phyloP scores from a whole-genome alignment of 2,329 filamentous ascomycete species.

The Fusarium nygamai region DNA sequence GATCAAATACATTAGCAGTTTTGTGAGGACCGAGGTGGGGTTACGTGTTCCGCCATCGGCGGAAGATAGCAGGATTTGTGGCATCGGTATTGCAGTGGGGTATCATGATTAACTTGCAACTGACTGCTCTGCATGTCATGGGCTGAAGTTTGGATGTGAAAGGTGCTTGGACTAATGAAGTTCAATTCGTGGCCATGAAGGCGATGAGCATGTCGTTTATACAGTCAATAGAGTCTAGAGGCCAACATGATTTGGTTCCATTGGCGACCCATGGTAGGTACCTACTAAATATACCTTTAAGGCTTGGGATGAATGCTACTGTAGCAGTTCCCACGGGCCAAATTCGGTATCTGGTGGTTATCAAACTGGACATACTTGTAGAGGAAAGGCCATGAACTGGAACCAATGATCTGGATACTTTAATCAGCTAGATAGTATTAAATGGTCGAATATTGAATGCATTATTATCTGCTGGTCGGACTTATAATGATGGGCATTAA shows the following conservation, averaged over 20 bases:
- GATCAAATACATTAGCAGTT: neutral
- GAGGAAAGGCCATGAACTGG: neutral
- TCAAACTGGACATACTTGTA: neutral
- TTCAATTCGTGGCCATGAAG: neutral
- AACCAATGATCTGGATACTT: neutral
- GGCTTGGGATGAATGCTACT: neutral
- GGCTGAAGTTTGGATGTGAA: neutral
- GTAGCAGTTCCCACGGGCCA: neutral
- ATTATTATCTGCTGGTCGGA: neutral
- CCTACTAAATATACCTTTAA: neutral
- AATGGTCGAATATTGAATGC: neutral
- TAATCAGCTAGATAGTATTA: neutral
- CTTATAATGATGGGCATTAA: neutral
- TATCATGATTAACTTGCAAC: neutral
- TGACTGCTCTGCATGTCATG: neutral
- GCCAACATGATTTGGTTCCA: neutral
- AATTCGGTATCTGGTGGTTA: neutral
- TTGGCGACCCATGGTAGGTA: neutral
- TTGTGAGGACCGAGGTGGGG: conserved; percentile 17
- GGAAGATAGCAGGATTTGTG: neutral
- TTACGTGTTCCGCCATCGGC: conserved; percentile 32
- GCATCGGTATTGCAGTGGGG: conserved; percentile 19
- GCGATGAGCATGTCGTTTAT: neutral
- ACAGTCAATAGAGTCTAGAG: neutral
- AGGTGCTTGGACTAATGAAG: neutral